Percentiles rank a stretch among this genome's conserved stretches.
phyloP scores from a whole-genome alignment of 139 green algal genomes.

The Chlorella sorokiniana region DNA sequence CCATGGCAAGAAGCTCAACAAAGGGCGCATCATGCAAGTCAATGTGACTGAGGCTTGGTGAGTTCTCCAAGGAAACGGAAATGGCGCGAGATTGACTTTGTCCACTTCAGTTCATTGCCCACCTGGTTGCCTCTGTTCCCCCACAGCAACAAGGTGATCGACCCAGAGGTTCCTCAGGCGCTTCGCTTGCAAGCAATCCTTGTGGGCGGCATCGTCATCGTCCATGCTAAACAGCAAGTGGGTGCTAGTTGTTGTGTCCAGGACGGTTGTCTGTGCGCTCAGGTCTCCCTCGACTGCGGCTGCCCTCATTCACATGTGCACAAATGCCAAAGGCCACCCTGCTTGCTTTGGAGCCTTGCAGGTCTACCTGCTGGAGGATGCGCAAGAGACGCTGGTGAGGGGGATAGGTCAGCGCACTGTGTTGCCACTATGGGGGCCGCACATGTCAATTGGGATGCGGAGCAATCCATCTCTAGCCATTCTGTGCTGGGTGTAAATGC shows the following conservation, averaged over 20 bases:
- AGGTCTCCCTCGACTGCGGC: too few relatives aligned
- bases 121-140: not conserved
- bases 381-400: conserved; percentile 8
- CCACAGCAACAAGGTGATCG: conserved; percentile 70
- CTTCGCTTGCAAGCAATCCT: conserved; percentile 78
- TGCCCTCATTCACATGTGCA: too few relatives aligned
- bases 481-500: not conserved
- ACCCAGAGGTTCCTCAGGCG: conserved; percentile 78
- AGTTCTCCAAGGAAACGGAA: too few relatives aligned
- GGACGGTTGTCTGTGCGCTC: too few relatives aligned
- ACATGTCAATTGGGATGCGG: too few relatives aligned
- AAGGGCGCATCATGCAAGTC: conserved; percentile 65
- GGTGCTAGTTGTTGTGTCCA: too few relatives aligned
- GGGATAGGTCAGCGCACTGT: not conserved
- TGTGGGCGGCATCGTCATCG: conserved; percentile 70
- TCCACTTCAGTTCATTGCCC: too few relatives aligned
- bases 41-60: conserved; percentile 71
- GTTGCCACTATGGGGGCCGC: not conserved
- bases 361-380: conserved; percentile 59
- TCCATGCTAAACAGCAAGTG: conserved; percentile 62
- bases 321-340: too few relatives aligned
- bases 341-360: not conserved
- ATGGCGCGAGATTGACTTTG: too few relatives aligned
- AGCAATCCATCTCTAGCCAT: too few relatives aligned
- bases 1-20: conserved; percentile 74